Evolutionary conservation across 805 yeast genomes (phyloP).

Genomic region (Kazachstania bromeliacearum): DNA sequence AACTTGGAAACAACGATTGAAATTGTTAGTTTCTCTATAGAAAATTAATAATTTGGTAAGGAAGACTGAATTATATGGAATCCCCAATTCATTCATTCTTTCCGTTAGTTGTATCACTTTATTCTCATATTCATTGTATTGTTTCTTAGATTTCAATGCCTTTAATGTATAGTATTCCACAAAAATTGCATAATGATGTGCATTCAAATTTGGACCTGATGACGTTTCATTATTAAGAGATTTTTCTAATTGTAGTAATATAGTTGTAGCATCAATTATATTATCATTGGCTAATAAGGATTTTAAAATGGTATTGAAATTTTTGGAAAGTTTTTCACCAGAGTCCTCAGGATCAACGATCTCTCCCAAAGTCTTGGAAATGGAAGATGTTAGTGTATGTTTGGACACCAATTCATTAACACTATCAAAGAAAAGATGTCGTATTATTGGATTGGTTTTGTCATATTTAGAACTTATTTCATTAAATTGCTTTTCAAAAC

Average conservation of each 20-base stretch:
- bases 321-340: slow-evolving; percentile 11
- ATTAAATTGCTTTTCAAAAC: slow-evolving; percentile 13
- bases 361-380: background rate
- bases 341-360: background rate
- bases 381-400: slow-evolving; percentile 9
- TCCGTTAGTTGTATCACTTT: slow-evolving; percentile 26
- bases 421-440: slow-evolving; percentile 16
- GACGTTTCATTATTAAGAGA: slow-evolving; percentile 1
- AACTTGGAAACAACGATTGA: slow-evolving; percentile 26
- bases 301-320: slow-evolving; percentile 21
- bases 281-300: slow-evolving; percentile 18
- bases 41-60: slow-evolving; percentile 32
- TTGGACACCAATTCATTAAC: slow-evolving; percentile 12
- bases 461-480: slow-evolving; percentile 14
- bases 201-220: slow-evolving; percentile 17
- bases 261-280: slow-evolving; percentile 21
- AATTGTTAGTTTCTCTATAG: slow-evolving; percentile 24
- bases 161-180: slow-evolving; percentile 27
- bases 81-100: slow-evolving; percentile 25
- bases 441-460: slow-evolving; percentile 8
- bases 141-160: background rate
- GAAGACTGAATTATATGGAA: slow-evolving; percentile 30
- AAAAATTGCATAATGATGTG: slow-evolving; percentile 36
- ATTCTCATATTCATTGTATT: background rate
- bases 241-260: slow-evolving; percentile 21